Base-by-base conservation (phyloP, 345 rosid genomes). In the Heritiera fomes region DNA sequence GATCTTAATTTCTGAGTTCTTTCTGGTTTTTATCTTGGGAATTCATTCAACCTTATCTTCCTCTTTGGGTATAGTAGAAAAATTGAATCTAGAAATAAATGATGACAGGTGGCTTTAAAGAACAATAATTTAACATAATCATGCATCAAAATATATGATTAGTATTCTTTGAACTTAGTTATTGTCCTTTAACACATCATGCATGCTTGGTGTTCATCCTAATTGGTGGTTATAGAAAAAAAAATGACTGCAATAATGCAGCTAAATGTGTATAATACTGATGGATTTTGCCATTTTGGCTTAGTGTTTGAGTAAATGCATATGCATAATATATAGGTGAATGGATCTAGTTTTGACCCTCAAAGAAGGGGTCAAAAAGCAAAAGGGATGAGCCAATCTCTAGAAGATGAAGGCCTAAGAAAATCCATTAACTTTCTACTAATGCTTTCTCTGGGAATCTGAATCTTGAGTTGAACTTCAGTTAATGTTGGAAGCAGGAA, bases 351-450 rank as follows among this genome's bases (percentile, higher is more conserved):
- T 62, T 8, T 46, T 46, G 56, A 47, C 17, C 58, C 56, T 47
- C 1, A 10, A 20, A 47, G 56, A 12, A 70, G 9, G 8, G 53
- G 58, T 47, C 73, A 70, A 70, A 47, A 70, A 13, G 73, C 55
- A 70, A 70, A 70, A 12, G 7, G 32, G n/a, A 47, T 20, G 58
- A 70, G 20, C 73, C 73, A 47, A 70, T 28, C 56, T 58, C 58
- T 47, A 70, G 73, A 67, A 43, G 56, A 70, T 20, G 58, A 70
- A 46, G 56, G n/a, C 56, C 56, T 70, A 70, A 47, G 15, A 70
- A 46, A 23, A 8, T 6, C 34, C 56, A 23, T 70, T 12, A 70
- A 70, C 73, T 47, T 23, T 69, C 34, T 23, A 6, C 7, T 7
- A 30, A 1, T 71, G 13, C 20, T 50, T 28, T 71, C 18, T 17